Percentiles rank a stretch among this genome's conserved stretches.
phyloP scores from a whole-genome alignment of 73 alveolate species.

The Paraurostyla sp. region DNA sequence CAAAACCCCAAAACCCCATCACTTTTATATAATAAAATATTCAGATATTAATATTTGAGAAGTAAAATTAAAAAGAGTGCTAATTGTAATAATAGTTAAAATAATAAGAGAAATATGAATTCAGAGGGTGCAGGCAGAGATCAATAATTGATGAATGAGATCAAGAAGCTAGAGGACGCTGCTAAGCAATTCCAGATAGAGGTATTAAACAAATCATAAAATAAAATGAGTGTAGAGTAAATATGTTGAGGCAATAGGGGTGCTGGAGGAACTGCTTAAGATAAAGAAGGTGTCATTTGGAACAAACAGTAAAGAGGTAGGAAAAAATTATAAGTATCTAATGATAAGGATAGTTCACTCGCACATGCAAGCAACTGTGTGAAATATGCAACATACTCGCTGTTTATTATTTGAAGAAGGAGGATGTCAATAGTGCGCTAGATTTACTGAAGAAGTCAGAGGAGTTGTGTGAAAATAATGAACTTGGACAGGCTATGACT shows the following conservation, averaged over 20 bases:
- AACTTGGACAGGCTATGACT: constrained; percentile 87
- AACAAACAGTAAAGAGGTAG: constrained; percentile 82
- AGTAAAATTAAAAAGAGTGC: too few species aligned
- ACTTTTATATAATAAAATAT: too few species aligned
- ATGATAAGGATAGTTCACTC: constrained; percentile 42
- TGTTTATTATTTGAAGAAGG: constrained; percentile 83
- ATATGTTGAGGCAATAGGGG: constrained; percentile 87
- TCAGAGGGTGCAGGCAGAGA: constrained; percentile 15
- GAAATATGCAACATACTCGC: constrained; percentile 93
- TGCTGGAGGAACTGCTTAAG: constrained; percentile 83
- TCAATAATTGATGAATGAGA: background rate
- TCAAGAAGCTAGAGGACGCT: constrained; percentile 62
- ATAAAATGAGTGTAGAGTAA: constrained; percentile 65
- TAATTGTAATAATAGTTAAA: background rate
- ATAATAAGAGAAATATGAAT: background rate
- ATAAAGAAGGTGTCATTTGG: constrained; percentile 86
- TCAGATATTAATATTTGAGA: too few species aligned
- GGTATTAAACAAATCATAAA: background rate
- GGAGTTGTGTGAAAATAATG: constrained; percentile 80
- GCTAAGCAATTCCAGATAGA: constrained; percentile 61
- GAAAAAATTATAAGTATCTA: background rate
- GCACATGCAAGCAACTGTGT: constrained; percentile 86
- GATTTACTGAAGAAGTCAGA: constrained; percentile 91
- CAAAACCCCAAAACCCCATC: too few species aligned
- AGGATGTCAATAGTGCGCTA: constrained; percentile 84